phyloP scores from a whole-genome alignment of 306 rosid genomes.

The Potentilla sterilis region DNA sequence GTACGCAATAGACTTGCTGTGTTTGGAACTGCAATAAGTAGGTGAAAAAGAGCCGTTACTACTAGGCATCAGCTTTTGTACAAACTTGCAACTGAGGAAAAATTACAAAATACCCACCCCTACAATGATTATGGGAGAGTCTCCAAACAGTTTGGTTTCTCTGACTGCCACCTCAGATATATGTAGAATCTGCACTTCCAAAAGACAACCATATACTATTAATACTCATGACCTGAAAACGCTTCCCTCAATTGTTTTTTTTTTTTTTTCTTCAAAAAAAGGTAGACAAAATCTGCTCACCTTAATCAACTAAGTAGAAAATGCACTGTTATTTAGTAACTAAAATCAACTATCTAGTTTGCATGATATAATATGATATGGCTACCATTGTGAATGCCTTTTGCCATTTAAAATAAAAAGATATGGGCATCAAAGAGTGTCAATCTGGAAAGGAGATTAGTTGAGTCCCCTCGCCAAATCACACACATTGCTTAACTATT shows the following conservation, averaged over 20 bases:
- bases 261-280: no score
- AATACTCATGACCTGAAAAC: background rate
- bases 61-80: slow-evolving; percentile 19
- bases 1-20: slow-evolving; percentile 86
- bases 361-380: background rate
- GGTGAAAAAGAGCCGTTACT: slow-evolving; percentile 15
- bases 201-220: slow-evolving; percentile 23
- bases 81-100: slow-evolving; percentile 15
- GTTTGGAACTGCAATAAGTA: slow-evolving; percentile 70
- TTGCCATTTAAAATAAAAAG: background rate
- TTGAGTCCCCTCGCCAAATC: background rate
- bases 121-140: slow-evolving; percentile 65
- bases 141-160: slow-evolving; percentile 85
- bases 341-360: background rate
- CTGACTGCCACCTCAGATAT: slow-evolving; percentile 70
- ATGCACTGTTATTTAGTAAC: background rate
- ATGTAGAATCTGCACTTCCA: slow-evolving; percentile 69
- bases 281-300: background rate
- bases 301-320: background rate
- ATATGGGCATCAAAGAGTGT: background rate
- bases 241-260: background rate
- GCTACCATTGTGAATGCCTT: background rate
- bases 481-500: background rate
- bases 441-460: background rate
- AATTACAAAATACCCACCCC: slow-evolving; percentile 38